Evolutionary conservation across 306 rosid genomes (phyloP).

Genomic region (Begonia peltatifolia): DNA sequence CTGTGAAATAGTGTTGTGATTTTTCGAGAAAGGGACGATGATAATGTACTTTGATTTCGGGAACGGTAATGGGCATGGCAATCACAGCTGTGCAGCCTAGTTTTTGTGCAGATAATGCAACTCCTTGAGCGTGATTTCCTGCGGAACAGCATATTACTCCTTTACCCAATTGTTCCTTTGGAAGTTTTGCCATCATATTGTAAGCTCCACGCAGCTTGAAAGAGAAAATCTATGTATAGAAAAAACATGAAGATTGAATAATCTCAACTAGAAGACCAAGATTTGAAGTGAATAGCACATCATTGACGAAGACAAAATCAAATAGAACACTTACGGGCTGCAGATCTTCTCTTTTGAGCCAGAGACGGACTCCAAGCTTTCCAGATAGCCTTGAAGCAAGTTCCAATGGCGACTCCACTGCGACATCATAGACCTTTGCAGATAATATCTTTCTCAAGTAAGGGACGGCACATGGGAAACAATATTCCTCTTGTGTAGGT

Average conservation of each 20-base stretch:
- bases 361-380: slow-evolving; percentile 39
- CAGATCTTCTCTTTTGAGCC: slow-evolving; percentile 84
- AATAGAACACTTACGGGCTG: slow-evolving; percentile 44
- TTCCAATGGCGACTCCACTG: slow-evolving; percentile 64
- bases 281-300: too few relatives aligned
- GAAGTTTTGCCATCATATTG: slow-evolving; percentile 82
- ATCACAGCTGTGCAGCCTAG: slow-evolving; percentile 62
- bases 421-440: slow-evolving; percentile 55
- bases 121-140: slow-evolving; percentile 96
- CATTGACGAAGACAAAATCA: too few relatives aligned
- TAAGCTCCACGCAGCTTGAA: slow-evolving; percentile 90
- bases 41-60: slow-evolving; percentile 62
- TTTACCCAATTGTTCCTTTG: slow-evolving; percentile 38
- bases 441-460: slow-evolving; percentile 1
- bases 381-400: slow-evolving; percentile 53
- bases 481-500: neutral
- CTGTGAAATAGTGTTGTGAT: too few relatives aligned
- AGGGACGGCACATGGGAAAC: neutral
- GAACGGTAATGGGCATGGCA: slow-evolving; percentile 78
- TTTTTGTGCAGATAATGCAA: slow-evolving; percentile 68
- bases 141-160: slow-evolving; percentile 90
- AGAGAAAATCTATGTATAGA: slow-evolving; percentile 38
- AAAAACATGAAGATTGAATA: neutral
- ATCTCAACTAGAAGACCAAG: neutral
- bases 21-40: too few relatives aligned